These are phyloP conservation scores for Claviceps citrina DNA, from an alignment of 2,329 filamentous ascomycete species.

Conservation along the genomic window DNA sequence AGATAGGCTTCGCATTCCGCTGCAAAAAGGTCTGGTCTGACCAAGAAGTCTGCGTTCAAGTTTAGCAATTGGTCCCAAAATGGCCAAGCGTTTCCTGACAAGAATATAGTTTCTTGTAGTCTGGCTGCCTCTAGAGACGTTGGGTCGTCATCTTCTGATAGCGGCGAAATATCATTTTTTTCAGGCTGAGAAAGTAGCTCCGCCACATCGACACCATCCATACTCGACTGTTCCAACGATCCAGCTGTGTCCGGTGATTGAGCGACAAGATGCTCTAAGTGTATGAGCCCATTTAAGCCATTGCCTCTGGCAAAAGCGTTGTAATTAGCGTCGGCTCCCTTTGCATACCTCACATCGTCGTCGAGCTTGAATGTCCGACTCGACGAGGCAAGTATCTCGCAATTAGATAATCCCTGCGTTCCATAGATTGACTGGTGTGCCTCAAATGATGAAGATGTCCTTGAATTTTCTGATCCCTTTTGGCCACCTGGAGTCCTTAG, in stretches of 20 bases:
- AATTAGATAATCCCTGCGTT: background rate
- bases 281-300: background rate
- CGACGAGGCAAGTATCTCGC: background rate
- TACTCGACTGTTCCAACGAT: background rate
- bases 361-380: background rate
- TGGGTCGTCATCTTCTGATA: conserved; percentile 13
- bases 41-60: conserved; percentile 32
- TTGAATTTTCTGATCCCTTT: conserved; percentile 8
- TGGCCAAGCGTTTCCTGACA: conserved; percentile 2
- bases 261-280: background rate
- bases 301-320: background rate
- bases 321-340: background rate
- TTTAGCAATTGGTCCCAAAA: conserved; percentile 33
- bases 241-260: conserved; percentile 9
- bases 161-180: conserved; percentile 8
- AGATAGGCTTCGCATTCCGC: conserved; percentile 15
- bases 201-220: conserved; percentile 19
- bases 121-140: conserved; percentile 16
- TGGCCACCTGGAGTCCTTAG: background rate
- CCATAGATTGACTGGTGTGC: background rate
- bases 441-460: conserved; percentile 1
- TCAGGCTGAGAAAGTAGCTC: conserved; percentile 19
- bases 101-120: conserved; percentile 25
- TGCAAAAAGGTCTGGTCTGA: conserved; percentile 9
- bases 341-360: background rate